Base-by-base conservation (phyloP, 2,329 filamentous ascomycete genomes). In the Neophaeococcomyces aloes region DNA sequence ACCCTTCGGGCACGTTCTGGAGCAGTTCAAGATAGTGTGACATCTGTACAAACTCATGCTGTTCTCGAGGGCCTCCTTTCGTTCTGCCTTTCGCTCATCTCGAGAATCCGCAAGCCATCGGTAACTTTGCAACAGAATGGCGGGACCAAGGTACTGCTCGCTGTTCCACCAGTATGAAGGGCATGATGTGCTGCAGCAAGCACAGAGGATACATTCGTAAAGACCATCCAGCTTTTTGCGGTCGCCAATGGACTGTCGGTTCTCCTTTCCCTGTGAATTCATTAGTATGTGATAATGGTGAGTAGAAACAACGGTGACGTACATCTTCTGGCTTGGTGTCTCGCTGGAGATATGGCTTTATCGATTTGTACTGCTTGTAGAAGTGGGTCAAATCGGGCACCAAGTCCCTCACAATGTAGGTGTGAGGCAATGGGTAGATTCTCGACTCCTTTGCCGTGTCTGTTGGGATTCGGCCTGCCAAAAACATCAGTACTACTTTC, bases 101-200 rank as follows among this genome's bases (percentile, higher is more conserved):
- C 91, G 83, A 33, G 86, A 93, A 66, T 98, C 91, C 61, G 81
- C 83, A 55, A 98, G 75, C 91, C 91, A 98, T 62, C 89, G 81
- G 79, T 96, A 98, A 7, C 87, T 94, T 41, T 98, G 91, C 55
- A 98, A 79, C 42, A 98, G 83, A 49, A 98, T 86, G 55, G 91
- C 91, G 48, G 91, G 91, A 52, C 91, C 91, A 39, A 98, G 85
- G 72, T 98, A 98, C 68, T 96, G 88, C 70, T 96, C 88, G 57
- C 83, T 81, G 75, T 98, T 98, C 91, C 91, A 98, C 91, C 91
- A 98, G 76, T 98, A 98, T 14, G 87, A 95, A n/a, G 91, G 91
- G 76, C 91, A 98, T 36, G 89, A 94, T 17, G 91, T 98, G 55
- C 85, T 91, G 80, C 91, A 98, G 81, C 91, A 98, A 57, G 89